Base-by-base conservation (phyloP, 345 rosid genomes). In the Pistacia atlantica region DNA sequence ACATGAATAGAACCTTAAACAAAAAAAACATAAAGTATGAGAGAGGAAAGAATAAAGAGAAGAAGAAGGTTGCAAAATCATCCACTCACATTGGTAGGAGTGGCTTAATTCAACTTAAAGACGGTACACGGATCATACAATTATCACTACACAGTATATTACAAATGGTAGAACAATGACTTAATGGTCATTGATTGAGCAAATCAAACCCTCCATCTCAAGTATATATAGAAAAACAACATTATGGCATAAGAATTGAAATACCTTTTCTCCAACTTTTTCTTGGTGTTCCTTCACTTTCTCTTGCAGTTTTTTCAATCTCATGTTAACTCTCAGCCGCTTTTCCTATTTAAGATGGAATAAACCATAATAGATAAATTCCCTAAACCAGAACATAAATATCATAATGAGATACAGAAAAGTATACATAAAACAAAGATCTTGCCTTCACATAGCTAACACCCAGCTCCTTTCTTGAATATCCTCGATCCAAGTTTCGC, bases 231-330 rank as follows among this genome's bases (percentile, higher is more conserved):
- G 18, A 42, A 5, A 52, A 1, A 8, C 8, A 62, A 74, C 16
- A 35, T 28, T 11, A 35, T 3, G 48, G 78, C 54, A 75, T 79
- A 69, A 74, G 64, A 80, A 59, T 46, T 49, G 70, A 71, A 82
- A 64, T 74, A 80, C 96, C 93, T 84, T 92, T 81, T 90, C 93
- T 65, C 97, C 97, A 42, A 94, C 98, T 81, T 80, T 90, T 81
- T 94, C 98, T 84, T 92, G 97, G 0, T 94, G 98, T 83, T 92
- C 92, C 85, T 88, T 94, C 77, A 93, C 98, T 78, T 91, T 91
- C 80, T 95, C 98, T 65, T 90, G 97, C 42, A 95, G 87, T 79
- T 93, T 95, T 87, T 93, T 91, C 75, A 95, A 73, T 77, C 93
- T 85, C 98, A 89, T 95, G 83, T 95, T 95, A 75, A 95, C 97